A percentile compares a stretch with the other conserved stretches of the same genome.
phyloP scores from a whole-genome alignment of 805 yeast genomes.

The Myxozyma melibiosi region DNA sequence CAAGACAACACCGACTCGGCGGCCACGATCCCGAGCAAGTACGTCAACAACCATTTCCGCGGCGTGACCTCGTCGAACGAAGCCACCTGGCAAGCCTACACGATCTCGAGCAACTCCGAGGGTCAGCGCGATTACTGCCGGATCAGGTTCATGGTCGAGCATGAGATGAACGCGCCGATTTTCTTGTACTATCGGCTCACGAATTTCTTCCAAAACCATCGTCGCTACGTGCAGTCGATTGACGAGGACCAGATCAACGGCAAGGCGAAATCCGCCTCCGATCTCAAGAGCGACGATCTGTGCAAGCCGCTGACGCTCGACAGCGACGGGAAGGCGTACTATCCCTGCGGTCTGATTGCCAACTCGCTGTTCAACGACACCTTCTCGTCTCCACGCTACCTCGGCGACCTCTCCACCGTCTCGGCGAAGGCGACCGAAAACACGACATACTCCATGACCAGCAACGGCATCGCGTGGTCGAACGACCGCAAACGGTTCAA shows the following conservation, averaged over 20 bases:
- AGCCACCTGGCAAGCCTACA: slow-evolving; percentile 29
- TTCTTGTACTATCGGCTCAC: slow-evolving; percentile 83
- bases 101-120: slow-evolving; percentile 17
- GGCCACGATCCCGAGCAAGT: slow-evolving; percentile 59
- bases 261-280: slow-evolving; percentile 56
- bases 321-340: slow-evolving; percentile 61
- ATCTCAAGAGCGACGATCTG: slow-evolving; percentile 51
- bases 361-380: slow-evolving; percentile 88
- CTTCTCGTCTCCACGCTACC: slow-evolving; percentile 55
- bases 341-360: slow-evolving; percentile 96
- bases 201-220: slow-evolving; percentile 90
- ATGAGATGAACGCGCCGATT: slow-evolving; percentile 67
- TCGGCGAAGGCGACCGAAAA: slow-evolving; percentile 40
- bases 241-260: slow-evolving; percentile 84
- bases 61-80: slow-evolving; percentile 39
- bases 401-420: slow-evolving; percentile 29
- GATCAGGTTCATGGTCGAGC: slow-evolving; percentile 72
- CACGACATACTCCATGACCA: slow-evolving; percentile 48
- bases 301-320: slow-evolving; percentile 67
- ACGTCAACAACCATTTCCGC: slow-evolving; percentile 64
- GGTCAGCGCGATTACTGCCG: slow-evolving; percentile 52
- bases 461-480: slow-evolving; percentile 79
- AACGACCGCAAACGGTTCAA: slow-evolving; percentile 73
- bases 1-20: slow-evolving; percentile 52
- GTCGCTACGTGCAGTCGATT: slow-evolving; percentile 85